Evolutionary conservation across 371 early-diverging fungal species (phyloP), one percentile per base, ranked within the genome.

Genomic region (Saksenaea vasiformis): DNA sequence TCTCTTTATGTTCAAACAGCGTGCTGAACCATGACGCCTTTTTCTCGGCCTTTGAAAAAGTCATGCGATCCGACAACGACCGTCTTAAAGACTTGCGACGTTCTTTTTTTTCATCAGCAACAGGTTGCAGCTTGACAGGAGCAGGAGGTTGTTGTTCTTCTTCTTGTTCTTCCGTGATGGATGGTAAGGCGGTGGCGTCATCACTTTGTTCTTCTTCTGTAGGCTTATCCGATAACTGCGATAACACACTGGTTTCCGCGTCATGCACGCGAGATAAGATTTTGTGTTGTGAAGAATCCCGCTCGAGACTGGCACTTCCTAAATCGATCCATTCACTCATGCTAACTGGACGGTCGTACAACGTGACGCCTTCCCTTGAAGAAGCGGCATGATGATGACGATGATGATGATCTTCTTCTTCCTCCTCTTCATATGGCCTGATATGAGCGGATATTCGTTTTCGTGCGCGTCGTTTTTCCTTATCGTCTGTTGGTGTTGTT

Each of bases 291-390:
- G 78, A 73, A 39, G 72, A 69, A 41, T 64, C 62, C 14, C 74
- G 68, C 22, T 72, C 76, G 13, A 76, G 58, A 43, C 73, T 74
- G 1, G 70, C 73, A 51, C 65, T 73, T 13, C 82, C 82, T 14
- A 81, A 65, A 68, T 81, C 82, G 19, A 81, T 74, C 71, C 74
- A 77, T 64, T 81, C 82, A 60, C 82, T 74, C 67, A 81, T 69
- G 56, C 74, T 78, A 13, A 81, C 82, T 4, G 82, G 82, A 36
- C 71, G 71, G 44, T 81, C 82, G 54, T 71, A 73, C 2, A 81
- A 60, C 34, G 61, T 59, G 0, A 81, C 56, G 2, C 72, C 75
- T 38, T 69, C 73, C 31, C 0, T 64, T 4, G 37, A 27, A 7
- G 65, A 14, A 26, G 35, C 31, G n/a, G 37, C 13, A 24, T 37